Base-by-base conservation (phyloP, 176 grass and related monocot genomes). In the Raddia distichophylla region DNA sequence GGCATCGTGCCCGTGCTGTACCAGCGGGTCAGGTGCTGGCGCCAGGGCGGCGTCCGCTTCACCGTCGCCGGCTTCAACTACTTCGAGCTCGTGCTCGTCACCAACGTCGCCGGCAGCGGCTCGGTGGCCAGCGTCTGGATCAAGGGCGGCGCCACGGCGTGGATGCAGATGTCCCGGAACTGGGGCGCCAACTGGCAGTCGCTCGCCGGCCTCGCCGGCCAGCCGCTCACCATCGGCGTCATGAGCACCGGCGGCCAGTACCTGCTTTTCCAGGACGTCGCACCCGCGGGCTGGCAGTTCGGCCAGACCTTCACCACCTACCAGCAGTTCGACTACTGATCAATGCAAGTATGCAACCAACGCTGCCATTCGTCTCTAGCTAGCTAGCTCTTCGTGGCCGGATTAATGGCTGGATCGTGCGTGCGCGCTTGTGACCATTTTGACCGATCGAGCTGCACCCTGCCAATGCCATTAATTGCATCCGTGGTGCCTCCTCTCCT, bases 131-230 rank as follows among this genome's bases (percentile, higher is more conserved):
- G 9, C 27, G 73, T 78, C 2, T 86, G 27, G 53, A 51, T 88
- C 15, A 85, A 73, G 78, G 91, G 78, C 2, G 18, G 46, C 18
- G 60, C 8, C 3, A 88, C 74, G 0, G 85, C 57, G 7, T 93
- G 84, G 88, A 71, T 86, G 5, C 48, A 40, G 42, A 69, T 83
- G 83, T 46, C 56, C 0, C 59, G 82, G 17, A 93, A 93, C 82
- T 93, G 78, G 91, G 91, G 91, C 1, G 91, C 88, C 8, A 93
- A 90, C 35, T 93, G 82, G 73, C 88, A 91, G 27, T 58, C 16
- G 0, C 76, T 80, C 20, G 2, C 60, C 8, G 80, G 37, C 4
- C 77, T 93, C 33, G 20, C 0, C 14, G 73, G 77, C 2, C 94
- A 97, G 82, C 75, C 43, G 12, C 81, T 91, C 69, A 93, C 89